A percentile compares a stretch with the other conserved stretches of the same genome.
These are phyloP conservation scores for Torulaspora quercuum DNA, from an alignment of 805 yeast species.

Conservation along the genomic window DNA sequence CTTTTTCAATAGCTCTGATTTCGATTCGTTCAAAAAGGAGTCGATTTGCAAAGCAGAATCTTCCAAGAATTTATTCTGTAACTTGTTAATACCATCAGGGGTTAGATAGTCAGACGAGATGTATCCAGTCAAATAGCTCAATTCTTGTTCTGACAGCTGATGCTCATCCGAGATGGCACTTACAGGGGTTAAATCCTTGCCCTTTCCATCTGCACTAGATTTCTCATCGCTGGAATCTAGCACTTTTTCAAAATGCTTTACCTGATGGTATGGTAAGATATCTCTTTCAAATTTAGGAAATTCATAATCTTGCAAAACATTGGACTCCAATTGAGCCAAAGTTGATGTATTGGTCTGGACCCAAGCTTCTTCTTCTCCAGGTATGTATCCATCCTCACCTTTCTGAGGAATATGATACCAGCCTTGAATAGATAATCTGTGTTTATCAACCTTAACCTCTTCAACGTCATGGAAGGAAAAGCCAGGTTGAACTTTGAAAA, in stretches of 20 bases:
- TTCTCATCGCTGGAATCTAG: slow-evolving; percentile 21
- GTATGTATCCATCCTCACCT: slow-evolving; percentile 82
- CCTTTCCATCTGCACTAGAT: slow-evolving; percentile 3
- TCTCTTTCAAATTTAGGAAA: slow-evolving; percentile 64
- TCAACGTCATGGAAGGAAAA: slow-evolving; percentile 96
- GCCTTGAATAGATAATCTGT: slow-evolving; percentile 90
- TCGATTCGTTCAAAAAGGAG: slow-evolving; percentile 57
- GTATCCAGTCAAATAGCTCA: slow-evolving; percentile 48
- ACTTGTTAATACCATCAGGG: slow-evolving; percentile 37
- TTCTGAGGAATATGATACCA: slow-evolving; percentile 98
- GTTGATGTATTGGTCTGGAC: slow-evolving; percentile 68
- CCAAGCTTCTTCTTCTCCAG: slow-evolving; percentile 71
- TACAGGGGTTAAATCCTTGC: slow-evolving; percentile 12
- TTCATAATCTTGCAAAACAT: slow-evolving; percentile 73
- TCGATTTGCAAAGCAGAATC: slow-evolving; percentile 68
- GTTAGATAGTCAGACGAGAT: slow-evolving; percentile 54
- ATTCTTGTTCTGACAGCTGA: slow-evolving; percentile 42
- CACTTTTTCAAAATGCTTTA: slow-evolving; percentile 34
- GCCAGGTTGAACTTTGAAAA: slow-evolving; percentile 95
- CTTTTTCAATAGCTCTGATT: slow-evolving; percentile 45
- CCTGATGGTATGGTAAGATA: slow-evolving; percentile 42
- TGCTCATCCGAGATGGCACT: slow-evolving; percentile 20
- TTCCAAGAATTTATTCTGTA: slow-evolving; percentile 54
- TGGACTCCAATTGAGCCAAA: slow-evolving; percentile 72
- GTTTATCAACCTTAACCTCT: slow-evolving; percentile 88